Conservation (phyloP, 192 early-diverging fungal genomes). For the Linnemannia exigua region DNA sequence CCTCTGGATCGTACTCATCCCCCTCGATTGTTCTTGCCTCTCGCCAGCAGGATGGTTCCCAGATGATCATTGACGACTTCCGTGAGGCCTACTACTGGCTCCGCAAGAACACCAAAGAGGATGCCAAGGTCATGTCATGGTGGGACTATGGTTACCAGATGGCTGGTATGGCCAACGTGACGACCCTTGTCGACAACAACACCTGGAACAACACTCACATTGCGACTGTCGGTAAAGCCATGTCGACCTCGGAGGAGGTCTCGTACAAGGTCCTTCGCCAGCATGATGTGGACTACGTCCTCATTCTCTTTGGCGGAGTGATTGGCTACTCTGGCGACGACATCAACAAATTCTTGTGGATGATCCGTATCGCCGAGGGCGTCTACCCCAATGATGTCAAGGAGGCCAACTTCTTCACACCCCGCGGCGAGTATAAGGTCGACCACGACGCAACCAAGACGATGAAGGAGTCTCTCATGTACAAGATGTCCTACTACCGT, state of each 20-base stretch:
- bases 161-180: slow-evolving; percentile 98
- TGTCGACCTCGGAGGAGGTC: slow-evolving; percentile 92
- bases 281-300: slow-evolving; percentile 97
- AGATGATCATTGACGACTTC: slow-evolving; percentile 99
- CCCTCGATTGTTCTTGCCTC: slow-evolving; percentile 98
- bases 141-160: slow-evolving; percentile 99
- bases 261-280: slow-evolving; percentile 91
- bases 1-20: slow-evolving; percentile 97
- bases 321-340: slow-evolving; percentile 99
- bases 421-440: slow-evolving; percentile 91
- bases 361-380: slow-evolving; percentile 98
- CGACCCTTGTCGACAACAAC: slow-evolving; percentile 99
- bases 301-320: slow-evolving; percentile 97
- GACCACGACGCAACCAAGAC: slow-evolving; percentile 90
- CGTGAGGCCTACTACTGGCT: slow-evolving; percentile 99
- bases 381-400: slow-evolving; percentile 96
- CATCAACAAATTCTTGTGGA: slow-evolving; percentile 99
- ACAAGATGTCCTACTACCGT: slow-evolving; percentile 98
- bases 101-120: slow-evolving; percentile 92
- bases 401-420: slow-evolving; percentile 91
- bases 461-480: slow-evolving; percentile 96
- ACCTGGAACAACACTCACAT: slow-evolving; percentile 99
- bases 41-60: slow-evolving; percentile 87
- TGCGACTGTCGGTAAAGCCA: slow-evolving; percentile 94
- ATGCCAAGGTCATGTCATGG: slow-evolving; percentile 98